phyloP scores from a whole-genome alignment of 1,139 yeast genomes.

The Candida frijolesensis region DNA sequence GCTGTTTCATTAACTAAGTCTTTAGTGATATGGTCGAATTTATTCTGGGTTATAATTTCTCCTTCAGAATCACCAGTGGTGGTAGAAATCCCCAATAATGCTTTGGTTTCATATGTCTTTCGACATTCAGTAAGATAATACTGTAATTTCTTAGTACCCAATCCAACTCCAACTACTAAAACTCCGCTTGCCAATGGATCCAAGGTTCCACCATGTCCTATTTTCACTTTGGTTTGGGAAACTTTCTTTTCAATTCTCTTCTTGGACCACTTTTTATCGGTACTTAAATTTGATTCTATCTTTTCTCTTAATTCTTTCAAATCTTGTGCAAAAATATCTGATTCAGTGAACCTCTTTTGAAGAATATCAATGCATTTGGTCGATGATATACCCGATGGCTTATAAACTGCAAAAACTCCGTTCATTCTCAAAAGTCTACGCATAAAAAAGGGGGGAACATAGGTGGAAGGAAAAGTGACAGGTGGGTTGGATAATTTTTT shows the following conservation, averaged over 20 bases:
- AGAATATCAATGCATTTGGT: slow-evolving; percentile 68
- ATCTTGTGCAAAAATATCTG: slow-evolving; percentile 60
- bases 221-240: slow-evolving; percentile 63
- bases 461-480: background rate
- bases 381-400: slow-evolving; percentile 86
- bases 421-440: slow-evolving; percentile 48
- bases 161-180: slow-evolving; percentile 84
- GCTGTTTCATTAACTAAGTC: slow-evolving; percentile 54
- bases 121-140: slow-evolving; percentile 70
- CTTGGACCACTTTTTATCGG: slow-evolving; percentile 50
- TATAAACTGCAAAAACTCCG: slow-evolving; percentile 92
- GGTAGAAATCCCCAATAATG: slow-evolving; percentile 85
- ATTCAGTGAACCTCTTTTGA: slow-evolving; percentile 62
- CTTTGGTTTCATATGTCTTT: slow-evolving; percentile 81
- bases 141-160: slow-evolving; percentile 81
- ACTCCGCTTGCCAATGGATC: slow-evolving; percentile 97
- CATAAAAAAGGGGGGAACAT: slow-evolving; percentile 12
- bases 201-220: slow-evolving; percentile 98
- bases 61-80: slow-evolving; percentile 96
- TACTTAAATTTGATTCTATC: slow-evolving; percentile 38
- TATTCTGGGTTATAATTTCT: slow-evolving; percentile 62
- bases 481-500: background rate
- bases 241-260: slow-evolving; percentile 48
- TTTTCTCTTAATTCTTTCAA: slow-evolving; percentile 42
- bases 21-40: slow-evolving; percentile 58